A percentile compares a stretch with the other conserved stretches of the same genome.
phyloP scores from a whole-genome alignment of 164 flowering plant species.

The Macadamia tetraphylla region DNA sequence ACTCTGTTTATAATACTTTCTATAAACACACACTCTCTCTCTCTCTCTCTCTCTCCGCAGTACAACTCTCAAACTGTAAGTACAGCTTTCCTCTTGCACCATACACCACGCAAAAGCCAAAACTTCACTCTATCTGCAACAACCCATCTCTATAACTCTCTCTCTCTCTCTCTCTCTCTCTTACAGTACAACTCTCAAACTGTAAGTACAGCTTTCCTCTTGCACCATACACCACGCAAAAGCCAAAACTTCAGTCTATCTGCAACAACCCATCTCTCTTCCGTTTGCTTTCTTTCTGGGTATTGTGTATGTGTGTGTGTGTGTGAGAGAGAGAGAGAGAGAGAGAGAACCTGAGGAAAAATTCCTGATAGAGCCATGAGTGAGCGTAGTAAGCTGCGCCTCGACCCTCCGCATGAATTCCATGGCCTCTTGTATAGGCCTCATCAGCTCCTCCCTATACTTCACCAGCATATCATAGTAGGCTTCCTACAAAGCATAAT shows the following conservation, averaged over 20 bases:
- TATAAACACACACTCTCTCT: too few relatives aligned
- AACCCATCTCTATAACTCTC: background rate
- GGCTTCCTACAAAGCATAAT: conserved; percentile 53
- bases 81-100: background rate
- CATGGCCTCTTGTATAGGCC: conserved; percentile 96
- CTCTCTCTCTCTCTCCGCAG: background rate
- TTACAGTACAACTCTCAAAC: background rate
- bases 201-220: background rate
- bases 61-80: background rate
- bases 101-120: background rate
- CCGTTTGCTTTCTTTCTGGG: background rate
- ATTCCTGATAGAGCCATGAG: conserved; percentile 44
- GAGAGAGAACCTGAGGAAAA: conserved; percentile 42
- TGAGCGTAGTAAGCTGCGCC: conserved; percentile 64
- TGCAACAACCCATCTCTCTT: background rate
- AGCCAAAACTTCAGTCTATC: background rate
- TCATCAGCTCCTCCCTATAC: conserved; percentile 77
- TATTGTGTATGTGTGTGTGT: background rate
- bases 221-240: background rate
- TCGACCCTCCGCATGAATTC: conserved; percentile 90
- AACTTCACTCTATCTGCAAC: background rate
- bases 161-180: background rate
- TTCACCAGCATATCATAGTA: conserved; percentile 89
- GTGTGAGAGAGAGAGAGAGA: conserved; percentile 2
- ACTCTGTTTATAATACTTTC: too few relatives aligned